phyloP scores from a whole-genome alignment of 305 asterid genomes.

The Rubia peregrina region DNA sequence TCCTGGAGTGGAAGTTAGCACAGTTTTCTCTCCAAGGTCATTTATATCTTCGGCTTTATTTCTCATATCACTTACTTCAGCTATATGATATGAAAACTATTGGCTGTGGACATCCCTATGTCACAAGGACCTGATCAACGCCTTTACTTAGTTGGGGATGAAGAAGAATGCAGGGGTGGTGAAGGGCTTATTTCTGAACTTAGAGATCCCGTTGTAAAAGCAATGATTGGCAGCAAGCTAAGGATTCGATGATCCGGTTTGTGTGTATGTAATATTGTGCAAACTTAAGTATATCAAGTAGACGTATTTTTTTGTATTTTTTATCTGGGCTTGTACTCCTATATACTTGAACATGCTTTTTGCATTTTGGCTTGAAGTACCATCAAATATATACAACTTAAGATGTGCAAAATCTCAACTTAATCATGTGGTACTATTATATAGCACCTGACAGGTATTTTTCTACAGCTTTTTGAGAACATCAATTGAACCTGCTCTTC shows the following conservation, averaged over 20 bases:
- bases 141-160: constrained; percentile 79
- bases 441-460: no score
- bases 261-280: neutral
- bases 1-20: constrained; percentile 93
- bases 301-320: neutral
- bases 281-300: neutral
- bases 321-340: neutral
- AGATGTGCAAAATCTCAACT: neutral
- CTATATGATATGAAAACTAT: constrained; percentile 59
- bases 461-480: no score
- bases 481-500: no score
- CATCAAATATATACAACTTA: neutral
- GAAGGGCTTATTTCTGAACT: constrained; percentile 88
- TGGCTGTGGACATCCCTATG: constrained; percentile 90
- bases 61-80: neutral
- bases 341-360: neutral
- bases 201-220: constrained; percentile 92
- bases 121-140: constrained; percentile 87
- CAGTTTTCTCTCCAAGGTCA: constrained; percentile 81
- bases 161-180: constrained; percentile 80
- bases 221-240: constrained; percentile 87
- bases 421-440: neutral
- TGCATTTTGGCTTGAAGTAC: neutral
- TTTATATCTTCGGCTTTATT: neutral
- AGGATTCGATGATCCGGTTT: constrained; percentile 91